Percentiles rank a stretch among this genome's conserved stretches.
Evolutionary conservation across 164 flowering plant species (phyloP).

Genomic region (Piper betle): DNA sequence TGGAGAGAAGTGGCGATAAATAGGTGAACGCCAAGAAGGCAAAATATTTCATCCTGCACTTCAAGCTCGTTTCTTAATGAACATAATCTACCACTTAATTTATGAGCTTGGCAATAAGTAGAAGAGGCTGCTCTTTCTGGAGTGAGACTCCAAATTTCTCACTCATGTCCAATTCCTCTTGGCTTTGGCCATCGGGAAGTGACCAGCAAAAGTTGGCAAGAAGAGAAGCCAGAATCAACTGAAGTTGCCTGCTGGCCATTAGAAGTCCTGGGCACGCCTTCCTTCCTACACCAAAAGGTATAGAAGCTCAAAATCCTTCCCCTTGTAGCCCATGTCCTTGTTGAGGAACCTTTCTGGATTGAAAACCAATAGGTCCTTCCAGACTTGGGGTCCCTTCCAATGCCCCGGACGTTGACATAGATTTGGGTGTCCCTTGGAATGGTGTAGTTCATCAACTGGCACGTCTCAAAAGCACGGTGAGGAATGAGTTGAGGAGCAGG

Average conservation of each 20-base stretch:
- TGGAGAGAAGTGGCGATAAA: too few species aligned
- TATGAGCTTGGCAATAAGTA: slow-evolving; percentile 1
- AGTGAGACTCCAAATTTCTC: slow-evolving; percentile 14
- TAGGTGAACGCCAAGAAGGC: too few species aligned
- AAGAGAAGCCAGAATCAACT: slow-evolving; percentile 8
- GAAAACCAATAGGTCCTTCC: slow-evolving; percentile 13
- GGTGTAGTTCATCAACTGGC: slow-evolving; percentile 9
- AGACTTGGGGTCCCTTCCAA: slow-evolving; percentile 14
- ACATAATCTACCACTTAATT: background rate
- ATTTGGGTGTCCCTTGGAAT: slow-evolving; percentile 16
- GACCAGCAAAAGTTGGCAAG: slow-evolving; percentile 10
- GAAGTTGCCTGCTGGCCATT: slow-evolving; percentile 8
- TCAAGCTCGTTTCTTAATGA: too few species aligned
- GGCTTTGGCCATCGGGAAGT: slow-evolving; percentile 6
- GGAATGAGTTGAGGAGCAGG: slow-evolving; percentile 16
- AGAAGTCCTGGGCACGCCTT: slow-evolving; percentile 16
- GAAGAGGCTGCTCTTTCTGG: slow-evolving; percentile 11
- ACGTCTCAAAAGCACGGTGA: slow-evolving; percentile 8
- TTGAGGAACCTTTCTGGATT: slow-evolving; percentile 15
- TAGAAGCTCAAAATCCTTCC: slow-evolving; percentile 16
- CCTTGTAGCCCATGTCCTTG: slow-evolving; percentile 11
- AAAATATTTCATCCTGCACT: too few species aligned
- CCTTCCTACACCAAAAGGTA: slow-evolving; percentile 16
- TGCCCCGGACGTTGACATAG: slow-evolving; percentile 14
- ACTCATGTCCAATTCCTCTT: slow-evolving; percentile 8